Evolutionary conservation across 164 flowering plant species (phyloP).

Genomic region (Sextonia rubra): DNA sequence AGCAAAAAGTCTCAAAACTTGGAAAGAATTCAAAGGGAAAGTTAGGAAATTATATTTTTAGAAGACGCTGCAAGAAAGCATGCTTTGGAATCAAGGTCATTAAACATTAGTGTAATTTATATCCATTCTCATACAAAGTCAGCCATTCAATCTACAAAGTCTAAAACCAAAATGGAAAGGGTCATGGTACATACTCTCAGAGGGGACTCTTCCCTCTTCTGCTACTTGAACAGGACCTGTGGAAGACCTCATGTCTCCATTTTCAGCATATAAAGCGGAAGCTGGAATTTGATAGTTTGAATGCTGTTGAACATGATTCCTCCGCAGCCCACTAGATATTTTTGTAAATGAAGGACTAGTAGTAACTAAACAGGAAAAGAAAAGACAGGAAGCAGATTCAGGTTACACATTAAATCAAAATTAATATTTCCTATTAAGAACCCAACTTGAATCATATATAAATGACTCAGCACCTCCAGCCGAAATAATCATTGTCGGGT

Average conservation of each 20-base stretch:
- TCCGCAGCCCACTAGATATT: conserved; percentile 36
- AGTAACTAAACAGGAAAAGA: neutral
- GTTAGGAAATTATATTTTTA: neutral
- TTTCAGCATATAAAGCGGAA: conserved; percentile 69
- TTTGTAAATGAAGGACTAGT: conserved; percentile 14
- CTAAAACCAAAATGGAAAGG: too few relatives aligned
- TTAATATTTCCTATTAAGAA: too few relatives aligned
- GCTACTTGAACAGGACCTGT: conserved; percentile 16
- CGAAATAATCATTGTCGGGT: too few relatives aligned
- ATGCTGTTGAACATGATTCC: conserved; percentile 35
- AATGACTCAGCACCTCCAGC: too few relatives aligned
- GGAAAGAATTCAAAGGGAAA: neutral
- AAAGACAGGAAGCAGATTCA: too few relatives aligned
- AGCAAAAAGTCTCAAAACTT: neutral
- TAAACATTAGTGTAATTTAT: too few relatives aligned
- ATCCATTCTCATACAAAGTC: neutral
- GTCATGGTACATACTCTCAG: conserved; percentile 11
- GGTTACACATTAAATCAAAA: too few relatives aligned
- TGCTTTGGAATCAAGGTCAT: too few relatives aligned
- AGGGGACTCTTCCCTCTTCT: conserved; percentile 24
- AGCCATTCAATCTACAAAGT: too few relatives aligned
- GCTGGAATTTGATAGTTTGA: conserved; percentile 84
- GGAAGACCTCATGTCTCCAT: conserved; percentile 34
- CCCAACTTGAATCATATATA: too few relatives aligned
- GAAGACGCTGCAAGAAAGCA: too few relatives aligned